Percentiles rank a stretch among this genome's conserved stretches.
Conservation (phyloP, 139 green algal genomes). For the Dunaliella primolecta region DNA sequence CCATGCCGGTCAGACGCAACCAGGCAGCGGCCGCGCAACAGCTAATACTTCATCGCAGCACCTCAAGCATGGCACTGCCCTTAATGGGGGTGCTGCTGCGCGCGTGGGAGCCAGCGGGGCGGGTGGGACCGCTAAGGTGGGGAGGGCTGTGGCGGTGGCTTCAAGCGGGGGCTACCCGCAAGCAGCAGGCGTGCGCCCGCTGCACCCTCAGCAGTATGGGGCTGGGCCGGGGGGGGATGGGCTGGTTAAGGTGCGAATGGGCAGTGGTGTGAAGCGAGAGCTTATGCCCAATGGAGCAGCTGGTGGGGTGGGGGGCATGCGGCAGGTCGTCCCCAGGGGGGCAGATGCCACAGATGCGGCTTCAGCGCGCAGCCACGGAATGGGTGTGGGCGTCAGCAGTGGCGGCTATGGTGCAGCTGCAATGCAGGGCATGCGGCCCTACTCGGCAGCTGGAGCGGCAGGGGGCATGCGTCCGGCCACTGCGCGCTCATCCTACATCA, state of each 20-base stretch:
- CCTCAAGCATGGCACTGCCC: neutral
- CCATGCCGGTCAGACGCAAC: neutral
- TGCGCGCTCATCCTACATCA: too few species aligned
- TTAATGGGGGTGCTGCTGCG: neutral
- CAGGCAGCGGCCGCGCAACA: neutral
- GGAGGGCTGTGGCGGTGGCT: neutral
- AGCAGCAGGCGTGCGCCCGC: too few species aligned
- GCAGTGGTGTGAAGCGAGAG: neutral
- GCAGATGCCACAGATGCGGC: neutral
- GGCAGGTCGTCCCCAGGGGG: neutral
- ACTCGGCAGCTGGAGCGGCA: neutral
- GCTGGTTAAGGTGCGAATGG: neutral
- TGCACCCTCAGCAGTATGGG: neutral
- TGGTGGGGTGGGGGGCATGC: too few species aligned
- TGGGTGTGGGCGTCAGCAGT: too few species aligned
- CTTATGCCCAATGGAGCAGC: neutral
- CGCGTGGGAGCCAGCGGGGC: too few species aligned
- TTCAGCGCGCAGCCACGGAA: neutral
- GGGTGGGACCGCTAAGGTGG: neutral
- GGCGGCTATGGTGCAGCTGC: too few species aligned
- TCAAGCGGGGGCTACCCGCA: too few species aligned
- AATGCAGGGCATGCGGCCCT: too few species aligned
- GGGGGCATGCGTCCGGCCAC: neutral
- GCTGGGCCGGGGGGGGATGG: neutral
- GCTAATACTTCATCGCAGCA: neutral